phyloP scores from a whole-genome alignment of 2,329 filamentous ascomycete genomes.

The Emericellopsis cladophorae region DNA sequence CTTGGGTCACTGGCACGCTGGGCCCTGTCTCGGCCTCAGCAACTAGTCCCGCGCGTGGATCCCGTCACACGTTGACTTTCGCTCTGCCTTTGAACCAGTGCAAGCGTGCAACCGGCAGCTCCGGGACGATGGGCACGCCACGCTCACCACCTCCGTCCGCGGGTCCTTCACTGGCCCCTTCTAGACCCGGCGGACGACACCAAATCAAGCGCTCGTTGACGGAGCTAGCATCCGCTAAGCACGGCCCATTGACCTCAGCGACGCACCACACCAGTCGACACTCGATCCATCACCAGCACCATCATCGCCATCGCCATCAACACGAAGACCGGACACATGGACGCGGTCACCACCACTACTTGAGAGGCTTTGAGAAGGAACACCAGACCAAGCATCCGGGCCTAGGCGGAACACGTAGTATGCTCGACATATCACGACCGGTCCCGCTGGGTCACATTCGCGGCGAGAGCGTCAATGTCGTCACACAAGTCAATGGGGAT shows the following conservation, averaged over 20 bases:
- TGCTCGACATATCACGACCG: constrained; percentile 30
- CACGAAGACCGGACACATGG: constrained; percentile 13
- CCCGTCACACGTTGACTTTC: too few species aligned
- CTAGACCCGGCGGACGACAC: constrained; percentile 20
- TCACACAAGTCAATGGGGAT: not conserved
- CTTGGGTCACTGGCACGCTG: too few species aligned
- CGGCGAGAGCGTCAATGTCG: constrained; percentile 18
- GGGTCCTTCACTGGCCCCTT: not conserved
- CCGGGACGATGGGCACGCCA: too few species aligned
- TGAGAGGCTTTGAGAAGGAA: constrained; percentile 8
- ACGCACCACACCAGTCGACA: not conserved
- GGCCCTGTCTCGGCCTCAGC: too few species aligned
- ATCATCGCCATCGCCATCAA: constrained; percentile 14
- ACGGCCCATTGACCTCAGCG: constrained; percentile 24
- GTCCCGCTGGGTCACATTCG: constrained; percentile 31
- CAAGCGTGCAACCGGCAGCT: too few species aligned
- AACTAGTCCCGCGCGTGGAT: too few species aligned
- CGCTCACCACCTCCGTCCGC: not conserved
- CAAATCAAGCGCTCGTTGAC: constrained; percentile 43
- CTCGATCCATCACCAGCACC: constrained; percentile 18
- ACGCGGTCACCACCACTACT: constrained; percentile 12
- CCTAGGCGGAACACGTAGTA: constrained; percentile 14
- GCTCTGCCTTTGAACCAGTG: too few species aligned
- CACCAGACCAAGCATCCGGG: constrained; percentile 12
- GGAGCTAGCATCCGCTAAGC: constrained; percentile 28